A percentile compares a stretch with the other conserved stretches of the same genome.
Conservation (phyloP, 768 basidiomycete genomes). For the Tephrocybe rancida region DNA sequence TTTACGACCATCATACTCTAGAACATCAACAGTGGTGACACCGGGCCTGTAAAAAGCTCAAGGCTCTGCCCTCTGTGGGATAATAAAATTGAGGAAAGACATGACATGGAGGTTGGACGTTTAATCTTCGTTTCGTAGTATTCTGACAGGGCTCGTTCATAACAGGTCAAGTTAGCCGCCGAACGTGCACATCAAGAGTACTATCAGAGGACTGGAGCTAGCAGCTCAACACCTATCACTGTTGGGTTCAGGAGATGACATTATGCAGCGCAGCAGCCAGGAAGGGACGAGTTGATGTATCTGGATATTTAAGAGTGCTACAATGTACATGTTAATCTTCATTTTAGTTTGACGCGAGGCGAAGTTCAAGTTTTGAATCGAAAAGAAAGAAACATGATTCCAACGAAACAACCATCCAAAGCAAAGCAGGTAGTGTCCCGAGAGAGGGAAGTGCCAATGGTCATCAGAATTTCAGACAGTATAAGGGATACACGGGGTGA, state of each 20-base stretch:
- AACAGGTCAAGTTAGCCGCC: conserved; percentile 64
- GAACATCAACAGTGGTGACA: neutral
- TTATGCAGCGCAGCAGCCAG: neutral
- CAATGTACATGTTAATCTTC: neutral
- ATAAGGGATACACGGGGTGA: conserved; percentile 20
- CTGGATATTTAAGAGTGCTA: neutral
- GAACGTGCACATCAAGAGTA: conserved; percentile 65
- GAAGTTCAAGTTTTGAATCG: neutral
- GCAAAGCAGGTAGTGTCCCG: neutral
- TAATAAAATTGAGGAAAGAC: conserved; percentile 54
- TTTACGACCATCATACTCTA: neutral
- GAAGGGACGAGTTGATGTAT: no score
- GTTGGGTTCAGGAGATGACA: neutral
- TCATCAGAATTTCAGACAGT: conserved; percentile 19
- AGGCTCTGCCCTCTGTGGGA: conserved; percentile 73
- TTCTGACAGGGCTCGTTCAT: neutral
- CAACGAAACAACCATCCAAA: neutral
- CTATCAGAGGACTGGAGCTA: conserved; percentile 48
- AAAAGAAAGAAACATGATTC: neutral
- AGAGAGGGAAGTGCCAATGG: conserved; percentile 6
- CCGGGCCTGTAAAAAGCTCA: conserved; percentile 6
- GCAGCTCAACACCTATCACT: neutral
- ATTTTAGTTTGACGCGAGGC: neutral
- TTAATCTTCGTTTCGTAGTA: neutral
- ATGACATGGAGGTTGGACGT: conserved; percentile 60